Evolutionary conservation across 768 basidiomycete genomes (phyloP).

Genomic region (Boletellus sp.): DNA sequence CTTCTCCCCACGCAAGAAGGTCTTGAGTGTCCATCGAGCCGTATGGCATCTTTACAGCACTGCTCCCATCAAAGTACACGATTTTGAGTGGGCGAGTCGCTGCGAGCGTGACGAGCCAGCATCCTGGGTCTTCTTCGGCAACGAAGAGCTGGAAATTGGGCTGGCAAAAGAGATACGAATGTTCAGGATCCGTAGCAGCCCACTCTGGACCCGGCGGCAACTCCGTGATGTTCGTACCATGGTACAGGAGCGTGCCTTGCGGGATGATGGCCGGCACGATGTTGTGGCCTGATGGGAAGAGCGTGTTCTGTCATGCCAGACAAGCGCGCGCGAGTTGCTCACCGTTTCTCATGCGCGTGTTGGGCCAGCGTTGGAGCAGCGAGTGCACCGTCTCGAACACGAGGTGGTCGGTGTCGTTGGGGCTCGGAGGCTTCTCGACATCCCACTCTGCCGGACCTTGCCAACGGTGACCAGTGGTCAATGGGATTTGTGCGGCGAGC

Average conservation of each 20-base stretch:
- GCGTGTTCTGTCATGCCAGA: background rate
- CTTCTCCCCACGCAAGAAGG: background rate
- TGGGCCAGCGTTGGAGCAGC: background rate
- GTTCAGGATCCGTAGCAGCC: background rate
- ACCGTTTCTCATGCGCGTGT: background rate
- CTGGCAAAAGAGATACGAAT: background rate
- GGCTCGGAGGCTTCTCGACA: background rate
- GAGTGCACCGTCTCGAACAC: background rate
- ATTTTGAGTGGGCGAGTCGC: background rate
- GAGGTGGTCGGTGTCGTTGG: background rate
- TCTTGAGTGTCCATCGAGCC: background rate
- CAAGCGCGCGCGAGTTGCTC: background rate
- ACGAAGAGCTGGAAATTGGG: no score
- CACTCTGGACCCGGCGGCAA: background rate
- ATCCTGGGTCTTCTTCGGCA: background rate
- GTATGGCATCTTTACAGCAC: background rate
- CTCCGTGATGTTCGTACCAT: background rate
- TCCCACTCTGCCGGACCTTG: background rate
- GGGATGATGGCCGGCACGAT: background rate
- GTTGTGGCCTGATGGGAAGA: background rate
- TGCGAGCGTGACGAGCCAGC: background rate
- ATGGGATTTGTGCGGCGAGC: background rate
- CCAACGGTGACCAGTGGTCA: background rate
- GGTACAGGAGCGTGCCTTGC: background rate
- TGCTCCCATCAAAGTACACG: background rate